These are phyloP conservation scores for Dendryphion nanum DNA, from an alignment of 2,329 filamentous ascomycete genomes.

Conservation along the genomic window DNA sequence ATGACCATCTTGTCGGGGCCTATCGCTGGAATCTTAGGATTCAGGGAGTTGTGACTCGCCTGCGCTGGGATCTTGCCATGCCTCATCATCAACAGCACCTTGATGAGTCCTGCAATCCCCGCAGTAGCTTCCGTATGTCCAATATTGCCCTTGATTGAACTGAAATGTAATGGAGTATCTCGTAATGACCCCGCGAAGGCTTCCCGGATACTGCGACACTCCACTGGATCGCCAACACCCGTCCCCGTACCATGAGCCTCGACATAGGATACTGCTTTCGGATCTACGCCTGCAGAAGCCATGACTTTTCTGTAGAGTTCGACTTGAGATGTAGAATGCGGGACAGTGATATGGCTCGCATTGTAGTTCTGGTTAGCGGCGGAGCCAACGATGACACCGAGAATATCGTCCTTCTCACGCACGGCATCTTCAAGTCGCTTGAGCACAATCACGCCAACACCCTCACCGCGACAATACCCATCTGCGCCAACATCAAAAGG, in stretches of 20 bases:
- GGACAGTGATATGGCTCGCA: conserved; percentile 9
- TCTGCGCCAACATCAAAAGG: conserved; percentile 41
- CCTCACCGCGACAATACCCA: conserved; percentile 55
- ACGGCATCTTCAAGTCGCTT: conserved; percentile 51
- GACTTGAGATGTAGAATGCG: conserved; percentile 10
- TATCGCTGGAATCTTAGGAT: conserved; percentile 11
- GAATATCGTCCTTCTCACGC: conserved; percentile 50
- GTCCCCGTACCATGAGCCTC: conserved; percentile 23
- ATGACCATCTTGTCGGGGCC: conserved; percentile 13
- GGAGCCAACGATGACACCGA: conserved; percentile 41
- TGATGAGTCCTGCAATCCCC: conserved; percentile 22
- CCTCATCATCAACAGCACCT: conserved; percentile 26
- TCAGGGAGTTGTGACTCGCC: conserved; percentile 13
- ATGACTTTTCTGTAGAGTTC: conserved; percentile 11
- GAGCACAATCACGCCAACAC: conserved; percentile 48
- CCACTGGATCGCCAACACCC: conserved; percentile 16
- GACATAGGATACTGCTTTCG: conserved; percentile 8
- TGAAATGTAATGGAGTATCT: conserved; percentile 13
- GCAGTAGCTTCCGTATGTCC: conserved; percentile 25
- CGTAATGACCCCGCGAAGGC: conserved; percentile 11
- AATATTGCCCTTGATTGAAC: conserved; percentile 31
- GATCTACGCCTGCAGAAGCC: conserved; percentile 3
- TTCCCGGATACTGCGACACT: conserved; percentile 15
- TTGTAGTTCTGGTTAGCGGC: conserved; percentile 14
- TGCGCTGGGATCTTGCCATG: conserved; percentile 18